Conservation (phyloP, 306 rosid genomes). For the Acmispon strigosus region DNA sequence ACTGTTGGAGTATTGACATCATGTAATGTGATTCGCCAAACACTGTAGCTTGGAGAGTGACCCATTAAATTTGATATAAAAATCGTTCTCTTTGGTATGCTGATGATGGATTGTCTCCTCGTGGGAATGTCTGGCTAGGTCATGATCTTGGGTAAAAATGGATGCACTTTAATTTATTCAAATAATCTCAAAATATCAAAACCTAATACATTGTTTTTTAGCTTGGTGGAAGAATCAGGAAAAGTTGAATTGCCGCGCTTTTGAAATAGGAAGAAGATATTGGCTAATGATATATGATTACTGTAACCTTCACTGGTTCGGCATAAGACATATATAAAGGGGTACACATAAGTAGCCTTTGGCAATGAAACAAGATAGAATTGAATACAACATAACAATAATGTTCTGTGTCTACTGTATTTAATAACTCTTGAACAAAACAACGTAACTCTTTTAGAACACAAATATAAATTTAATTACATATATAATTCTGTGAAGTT, state of each 20-base stretch:
- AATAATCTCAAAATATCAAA: not conserved
- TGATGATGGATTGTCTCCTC: slow-evolving; percentile 1
- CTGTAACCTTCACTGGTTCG: not conserved
- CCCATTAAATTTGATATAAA: not conserved
- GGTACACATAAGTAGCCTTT: too few species aligned
- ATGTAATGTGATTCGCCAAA: not conserved
- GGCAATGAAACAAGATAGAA: too few species aligned
- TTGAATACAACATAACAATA: too few species aligned
- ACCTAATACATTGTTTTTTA: not conserved
- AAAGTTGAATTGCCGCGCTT: slow-evolving; percentile 6
- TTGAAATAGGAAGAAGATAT: not conserved
- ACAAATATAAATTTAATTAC: too few species aligned
- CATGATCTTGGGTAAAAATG: not conserved
- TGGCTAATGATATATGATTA: not conserved
- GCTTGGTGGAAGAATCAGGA: not conserved
- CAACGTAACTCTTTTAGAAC: too few species aligned
- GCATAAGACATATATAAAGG: not conserved
- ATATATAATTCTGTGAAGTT: too few species aligned
- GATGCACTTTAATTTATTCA: not conserved
- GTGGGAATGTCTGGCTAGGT: slow-evolving; percentile 14
- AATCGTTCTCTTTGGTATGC: not conserved
- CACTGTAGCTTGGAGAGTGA: not conserved
- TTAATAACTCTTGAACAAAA: too few species aligned
- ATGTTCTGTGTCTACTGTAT: too few species aligned
- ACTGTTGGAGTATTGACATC: not conserved